Percentiles rank a stretch among this genome's conserved stretches.
Conservation (phyloP, 148 eudicot genomes). For the Pharnaceum exiguum region DNA sequence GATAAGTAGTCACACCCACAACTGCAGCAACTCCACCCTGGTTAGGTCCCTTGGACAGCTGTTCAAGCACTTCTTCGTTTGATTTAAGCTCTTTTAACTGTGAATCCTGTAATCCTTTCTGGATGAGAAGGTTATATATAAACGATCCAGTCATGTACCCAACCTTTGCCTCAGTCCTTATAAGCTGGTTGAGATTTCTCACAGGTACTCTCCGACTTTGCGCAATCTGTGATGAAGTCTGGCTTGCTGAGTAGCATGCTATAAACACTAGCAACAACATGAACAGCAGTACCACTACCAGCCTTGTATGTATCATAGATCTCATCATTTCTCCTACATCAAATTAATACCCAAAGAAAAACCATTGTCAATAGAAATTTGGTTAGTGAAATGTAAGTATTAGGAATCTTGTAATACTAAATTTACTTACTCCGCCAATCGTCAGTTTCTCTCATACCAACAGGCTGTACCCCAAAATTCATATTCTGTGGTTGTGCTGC, state of each 20-base stretch:
- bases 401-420: not conserved
- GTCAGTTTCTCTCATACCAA: not conserved
- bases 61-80: not conserved
- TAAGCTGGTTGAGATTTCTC: slow-evolving; percentile 15
- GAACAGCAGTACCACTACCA: slow-evolving; percentile 21
- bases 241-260: slow-evolving; percentile 25
- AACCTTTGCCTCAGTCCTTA: slow-evolving; percentile 8
- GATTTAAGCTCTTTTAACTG: slow-evolving; percentile 6
- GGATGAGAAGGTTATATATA: slow-evolving; percentile 5
- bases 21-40: slow-evolving; percentile 21
- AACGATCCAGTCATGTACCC: slow-evolving; percentile 20
- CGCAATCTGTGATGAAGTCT: slow-evolving; percentile 12
- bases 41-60: slow-evolving; percentile 10
- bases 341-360: not conserved
- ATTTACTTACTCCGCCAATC: slow-evolving; percentile 13
- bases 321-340: slow-evolving; percentile 19
- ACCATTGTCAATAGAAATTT: not conserved
- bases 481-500: not conserved
- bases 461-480: slow-evolving; percentile 3
- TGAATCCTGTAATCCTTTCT: slow-evolving; percentile 14
- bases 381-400: not conserved
- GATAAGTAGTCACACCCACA: slow-evolving; percentile 14
- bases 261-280: slow-evolving; percentile 16
- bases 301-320: slow-evolving; percentile 22
- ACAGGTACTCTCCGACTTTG: not conserved